Conservation (phyloP, 345 rosid species). For the Gossypium stocksii region DNA sequence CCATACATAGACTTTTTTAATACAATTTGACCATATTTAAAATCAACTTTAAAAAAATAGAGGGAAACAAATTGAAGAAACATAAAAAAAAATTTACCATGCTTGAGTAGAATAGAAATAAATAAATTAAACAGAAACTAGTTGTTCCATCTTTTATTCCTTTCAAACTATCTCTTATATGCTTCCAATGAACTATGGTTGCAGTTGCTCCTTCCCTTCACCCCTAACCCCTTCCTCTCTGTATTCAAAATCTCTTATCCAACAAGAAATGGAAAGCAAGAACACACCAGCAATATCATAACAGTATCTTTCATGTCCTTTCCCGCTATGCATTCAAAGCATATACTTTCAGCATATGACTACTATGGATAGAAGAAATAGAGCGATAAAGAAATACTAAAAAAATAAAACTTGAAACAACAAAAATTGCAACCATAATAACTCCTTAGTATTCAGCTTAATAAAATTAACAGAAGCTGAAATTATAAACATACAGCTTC, state of each 20-base stretch:
- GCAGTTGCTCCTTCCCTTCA: background rate
- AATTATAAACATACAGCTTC: background rate
- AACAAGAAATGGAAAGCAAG: background rate
- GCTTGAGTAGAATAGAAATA: background rate
- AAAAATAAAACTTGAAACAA: background rate
- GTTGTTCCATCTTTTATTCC: background rate
- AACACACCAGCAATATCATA: background rate
- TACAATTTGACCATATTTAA: slow-evolving; percentile 14
- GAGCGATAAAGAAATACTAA: background rate
- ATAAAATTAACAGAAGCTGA: background rate
- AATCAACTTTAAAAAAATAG: background rate
- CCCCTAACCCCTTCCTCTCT: background rate
- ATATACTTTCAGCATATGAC: background rate
- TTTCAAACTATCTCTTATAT: background rate
- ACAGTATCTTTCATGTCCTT: background rate
- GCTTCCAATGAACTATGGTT: background rate
- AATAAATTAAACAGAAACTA: background rate
- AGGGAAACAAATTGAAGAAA: background rate
- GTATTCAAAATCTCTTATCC: background rate
- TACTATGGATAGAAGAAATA: background rate
- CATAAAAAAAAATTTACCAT: background rate
- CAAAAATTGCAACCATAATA: background rate
- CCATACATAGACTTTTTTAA: slow-evolving; percentile 19
- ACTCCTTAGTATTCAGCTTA: background rate
- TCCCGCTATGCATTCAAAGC: background rate